Conservation (phyloP, 2,329 filamentous ascomycete species). For the Diaporthe longicolla region DNA sequence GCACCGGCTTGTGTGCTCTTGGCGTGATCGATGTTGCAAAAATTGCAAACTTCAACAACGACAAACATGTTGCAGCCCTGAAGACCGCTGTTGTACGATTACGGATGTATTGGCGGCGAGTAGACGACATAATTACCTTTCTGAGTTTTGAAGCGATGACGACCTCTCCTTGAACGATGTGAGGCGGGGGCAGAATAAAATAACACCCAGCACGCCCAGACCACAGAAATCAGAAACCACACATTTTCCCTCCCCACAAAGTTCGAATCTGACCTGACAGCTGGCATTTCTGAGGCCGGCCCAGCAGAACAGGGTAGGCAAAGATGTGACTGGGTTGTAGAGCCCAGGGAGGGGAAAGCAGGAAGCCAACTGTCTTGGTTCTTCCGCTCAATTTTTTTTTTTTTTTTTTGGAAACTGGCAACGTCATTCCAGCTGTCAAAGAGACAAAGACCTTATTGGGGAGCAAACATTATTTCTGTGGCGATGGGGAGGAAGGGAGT, state of each 20-base stretch:
- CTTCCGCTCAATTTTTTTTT: constrained; percentile 33
- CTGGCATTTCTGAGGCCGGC: not conserved
- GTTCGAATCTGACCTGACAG: too few species aligned
- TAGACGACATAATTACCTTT: constrained; percentile 1
- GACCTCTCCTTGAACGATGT: not conserved
- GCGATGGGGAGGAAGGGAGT: not conserved
- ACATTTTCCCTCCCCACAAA: not conserved
- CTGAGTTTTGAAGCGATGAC: not conserved
- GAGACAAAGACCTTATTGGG: constrained; percentile 1
- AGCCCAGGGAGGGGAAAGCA: not conserved
- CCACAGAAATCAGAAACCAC: not conserved
- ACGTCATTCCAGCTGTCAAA: constrained; percentile 38
- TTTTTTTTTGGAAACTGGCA: constrained; percentile 7
- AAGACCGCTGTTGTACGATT: constrained; percentile 19
- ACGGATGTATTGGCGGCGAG: not conserved
- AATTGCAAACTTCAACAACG: not conserved
- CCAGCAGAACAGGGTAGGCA: not conserved
- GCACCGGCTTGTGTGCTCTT: not conserved
- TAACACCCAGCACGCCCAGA: not conserved
- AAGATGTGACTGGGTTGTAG: not conserved
- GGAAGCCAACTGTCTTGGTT: not conserved
- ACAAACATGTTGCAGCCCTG: not conserved
- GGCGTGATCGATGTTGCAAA: not conserved
- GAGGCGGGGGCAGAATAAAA: not conserved
- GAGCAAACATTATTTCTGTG: not conserved